Base-by-base conservation (phyloP, 2,329 filamentous ascomycete species). In the Calycina marina region DNA sequence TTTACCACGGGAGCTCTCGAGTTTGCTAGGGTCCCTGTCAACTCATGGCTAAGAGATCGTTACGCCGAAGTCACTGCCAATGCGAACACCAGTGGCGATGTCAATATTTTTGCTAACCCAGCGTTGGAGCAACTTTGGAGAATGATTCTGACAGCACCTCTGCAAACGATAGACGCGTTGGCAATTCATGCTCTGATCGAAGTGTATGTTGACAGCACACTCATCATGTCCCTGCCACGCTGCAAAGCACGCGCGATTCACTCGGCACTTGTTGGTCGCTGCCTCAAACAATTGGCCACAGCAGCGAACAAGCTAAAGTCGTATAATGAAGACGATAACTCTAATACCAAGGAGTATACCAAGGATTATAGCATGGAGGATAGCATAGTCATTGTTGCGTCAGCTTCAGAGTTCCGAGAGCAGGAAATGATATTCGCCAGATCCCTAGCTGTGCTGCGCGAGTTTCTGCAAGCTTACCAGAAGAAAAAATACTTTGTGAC, bases 71-170 rank as follows among this genome's bases (percentile, higher is more conserved):
- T 65, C 30, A 48, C 63, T 13, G 54, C 72, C 14, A 63, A 69
- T n/a, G n/a, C n/a, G n/a, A n/a, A n/a, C n/a, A 22, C 20, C 8
- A 22, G n/a, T 22, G 20, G 20, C 20, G 3, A 8, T 22, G 3
- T 9, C 8, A n/a, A 22, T 8, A 22, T 8, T 22, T 22, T n/a
- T n/a, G 20, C 20, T 9, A 22, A 22, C 20, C 20, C 20, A 41
- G 69, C 58, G 15, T 61, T 69, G 26, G 79, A 90, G 44, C 68
- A 85, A 36, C 60, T 93, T n/a, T 93, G 86, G 86, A 71, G 73
- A 14, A 71, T 93, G 45, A 72, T 88, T 18, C 59, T 93, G 32
- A 75, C 69, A 11, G 73, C 80, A 2, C 71, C 73, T 4, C 61
- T 69, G 22, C 60, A 67, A 22, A 68, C 64, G 0, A 73, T 92